Conservation (phyloP, 495 filamentous ascomycete genomes). For the Usnea hakonensis region DNA sequence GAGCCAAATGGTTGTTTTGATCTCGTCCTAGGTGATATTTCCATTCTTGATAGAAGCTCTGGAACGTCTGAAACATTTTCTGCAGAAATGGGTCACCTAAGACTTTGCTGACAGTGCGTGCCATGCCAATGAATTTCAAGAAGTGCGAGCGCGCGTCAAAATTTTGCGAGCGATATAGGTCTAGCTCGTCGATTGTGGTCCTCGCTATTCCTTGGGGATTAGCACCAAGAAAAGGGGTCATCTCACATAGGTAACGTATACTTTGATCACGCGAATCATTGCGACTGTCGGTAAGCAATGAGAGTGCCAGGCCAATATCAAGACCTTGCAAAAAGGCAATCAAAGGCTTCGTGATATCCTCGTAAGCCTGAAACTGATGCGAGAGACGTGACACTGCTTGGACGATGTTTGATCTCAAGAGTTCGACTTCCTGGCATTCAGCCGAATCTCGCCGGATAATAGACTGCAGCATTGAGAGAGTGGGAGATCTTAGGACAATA, state of each 20-base stretch:
- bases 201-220: constrained; percentile 15
- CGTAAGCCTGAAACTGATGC: constrained; percentile 63
- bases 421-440: constrained; percentile 40
- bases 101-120: constrained; percentile 7
- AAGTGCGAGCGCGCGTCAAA: constrained; percentile 29
- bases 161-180: constrained; percentile 8
- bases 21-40: constrained; percentile 63
- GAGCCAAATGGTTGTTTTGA: constrained; percentile 60
- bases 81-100: background rate
- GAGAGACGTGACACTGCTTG: constrained; percentile 60
- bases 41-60: constrained; percentile 70
- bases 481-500: constrained; percentile 50
- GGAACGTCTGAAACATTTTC: constrained; percentile 43
- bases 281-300: constrained; percentile 28
- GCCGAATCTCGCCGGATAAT: constrained; percentile 14
- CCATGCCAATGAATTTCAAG: constrained; percentile 23
- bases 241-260: constrained; percentile 35
- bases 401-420: constrained; percentile 63
- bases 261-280: constrained; percentile 22
- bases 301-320: constrained; percentile 63
- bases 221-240: constrained; percentile 59
- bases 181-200: constrained; percentile 31
- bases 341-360: constrained; percentile 72
- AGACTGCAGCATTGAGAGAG: background rate
- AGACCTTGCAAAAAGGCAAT: constrained; percentile 77